Evolutionary conservation across 192 early-diverging fungal species (phyloP).

Genomic region (Gaertneriomyces semiglobifer): DNA sequence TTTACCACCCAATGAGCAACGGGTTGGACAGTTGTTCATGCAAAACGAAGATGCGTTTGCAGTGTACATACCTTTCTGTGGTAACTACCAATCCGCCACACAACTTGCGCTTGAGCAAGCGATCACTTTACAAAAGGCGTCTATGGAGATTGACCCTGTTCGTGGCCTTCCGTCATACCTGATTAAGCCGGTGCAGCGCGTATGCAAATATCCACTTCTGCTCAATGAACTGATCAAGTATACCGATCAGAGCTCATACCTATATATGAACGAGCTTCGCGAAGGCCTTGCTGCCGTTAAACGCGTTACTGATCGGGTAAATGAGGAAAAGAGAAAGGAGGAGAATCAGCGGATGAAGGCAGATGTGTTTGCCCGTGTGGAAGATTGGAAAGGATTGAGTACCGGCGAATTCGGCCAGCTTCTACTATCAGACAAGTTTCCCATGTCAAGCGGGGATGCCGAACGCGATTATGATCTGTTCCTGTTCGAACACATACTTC

Average conservation of each 20-base stretch:
- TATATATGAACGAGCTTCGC: slow-evolving; percentile 45
- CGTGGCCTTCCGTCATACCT: slow-evolving; percentile 86
- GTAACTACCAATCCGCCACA: slow-evolving; percentile 71
- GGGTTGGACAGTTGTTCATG: slow-evolving; percentile 84
- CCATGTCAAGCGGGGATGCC: slow-evolving; percentile 72
- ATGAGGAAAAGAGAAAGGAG: slow-evolving; percentile 85
- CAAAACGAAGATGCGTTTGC: slow-evolving; percentile 55
- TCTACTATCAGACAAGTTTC: slow-evolving; percentile 80
- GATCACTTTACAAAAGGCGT: slow-evolving; percentile 47
- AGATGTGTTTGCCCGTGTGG: slow-evolving; percentile 78
- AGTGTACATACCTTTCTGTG: slow-evolving; percentile 88
- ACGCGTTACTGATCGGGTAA: slow-evolving; percentile 81
- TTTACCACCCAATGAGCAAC: slow-evolving; percentile 72
- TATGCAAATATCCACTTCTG: slow-evolving; percentile 96
- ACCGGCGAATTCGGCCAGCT: slow-evolving; percentile 75
- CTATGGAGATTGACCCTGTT: slow-evolving; percentile 72
- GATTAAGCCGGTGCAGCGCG: slow-evolving; percentile 96
- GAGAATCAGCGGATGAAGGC: slow-evolving; percentile 79
- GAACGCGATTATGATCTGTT: slow-evolving; percentile 84
- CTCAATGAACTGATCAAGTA: slow-evolving; percentile 60
- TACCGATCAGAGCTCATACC: slow-evolving; percentile 32
- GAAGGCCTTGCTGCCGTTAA: slow-evolving; percentile 79
- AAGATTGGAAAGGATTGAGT: slow-evolving; percentile 87
- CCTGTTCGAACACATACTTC: slow-evolving; percentile 88
- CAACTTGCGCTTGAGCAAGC: slow-evolving; percentile 34